phyloP scores from a whole-genome alignment of 768 basidiomycete species.

The Collybia sp. region DNA sequence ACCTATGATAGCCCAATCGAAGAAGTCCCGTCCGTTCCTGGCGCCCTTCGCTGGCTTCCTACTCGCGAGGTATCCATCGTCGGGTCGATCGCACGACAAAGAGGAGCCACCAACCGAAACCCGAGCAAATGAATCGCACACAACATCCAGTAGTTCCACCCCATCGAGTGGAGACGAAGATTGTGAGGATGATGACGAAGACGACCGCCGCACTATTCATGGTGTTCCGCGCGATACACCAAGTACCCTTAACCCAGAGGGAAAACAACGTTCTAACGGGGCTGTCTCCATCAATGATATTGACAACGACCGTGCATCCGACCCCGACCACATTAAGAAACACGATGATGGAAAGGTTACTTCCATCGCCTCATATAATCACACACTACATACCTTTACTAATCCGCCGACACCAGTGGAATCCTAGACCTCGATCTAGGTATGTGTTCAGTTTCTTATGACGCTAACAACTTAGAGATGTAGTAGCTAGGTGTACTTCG shows the following conservation, averaged over 20 bases:
- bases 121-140: constrained; percentile 9
- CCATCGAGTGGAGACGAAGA: constrained; percentile 9
- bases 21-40: constrained; percentile 45
- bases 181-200: constrained; percentile 26
- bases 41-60: constrained; percentile 62
- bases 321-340: no score
- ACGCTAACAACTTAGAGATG: no score
- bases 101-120: constrained; percentile 8
- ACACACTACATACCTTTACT: no score
- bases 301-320: no score
- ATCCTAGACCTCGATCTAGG: no score
- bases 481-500: no score
- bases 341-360: neutral
- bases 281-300: neutral
- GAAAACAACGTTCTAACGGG: constrained; percentile 6
- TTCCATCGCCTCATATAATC: no score
- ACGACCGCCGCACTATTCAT: constrained; percentile 41
- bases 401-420: no score
- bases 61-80: constrained; percentile 56
- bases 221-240: constrained; percentile 25
- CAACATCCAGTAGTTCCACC: constrained; percentile 5
- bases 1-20: constrained; percentile 42
- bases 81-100: constrained; percentile 19
- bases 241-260: constrained; percentile 5
- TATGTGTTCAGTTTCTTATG: no score